These are phyloP conservation scores for Salvia miltiorrhiza DNA, from an alignment of 257 asterid species.

Conservation along the genomic window DNA sequence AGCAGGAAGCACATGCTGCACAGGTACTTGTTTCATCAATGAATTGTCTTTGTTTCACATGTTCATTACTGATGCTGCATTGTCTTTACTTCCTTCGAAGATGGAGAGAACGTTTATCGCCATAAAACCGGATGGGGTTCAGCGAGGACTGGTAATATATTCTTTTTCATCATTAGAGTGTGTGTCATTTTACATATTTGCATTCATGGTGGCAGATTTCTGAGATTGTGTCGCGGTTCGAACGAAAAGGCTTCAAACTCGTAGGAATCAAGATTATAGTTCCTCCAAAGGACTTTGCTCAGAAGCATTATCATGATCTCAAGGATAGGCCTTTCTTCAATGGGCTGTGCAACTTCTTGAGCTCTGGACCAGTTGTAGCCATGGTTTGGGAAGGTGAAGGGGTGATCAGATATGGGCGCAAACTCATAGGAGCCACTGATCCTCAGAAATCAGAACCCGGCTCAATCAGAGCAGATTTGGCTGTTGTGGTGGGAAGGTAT, in stretches of 20 bases:
- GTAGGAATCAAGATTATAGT: conserved; percentile 79
- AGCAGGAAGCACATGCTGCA: conserved; percentile 87
- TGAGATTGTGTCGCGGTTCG: conserved; percentile 86
- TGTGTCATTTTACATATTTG: background rate
- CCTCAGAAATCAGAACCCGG: conserved; percentile 99
- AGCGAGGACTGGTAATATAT: conserved; percentile 83
- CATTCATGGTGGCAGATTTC: conserved; percentile 53
- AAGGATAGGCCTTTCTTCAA: conserved; percentile 88
- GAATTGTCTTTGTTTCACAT: conserved; percentile 1
- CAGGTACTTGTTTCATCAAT: conserved; percentile 46
- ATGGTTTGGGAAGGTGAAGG: conserved; percentile 99
- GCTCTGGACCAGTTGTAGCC: conserved; percentile 99
- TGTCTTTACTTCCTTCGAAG: conserved; percentile 31
- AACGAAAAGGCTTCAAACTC: conserved; percentile 91
- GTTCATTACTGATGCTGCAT: conserved; percentile 21
- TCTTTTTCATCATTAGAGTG: background rate
- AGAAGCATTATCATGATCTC: conserved; percentile 93
- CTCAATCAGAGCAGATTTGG: conserved; percentile 95
- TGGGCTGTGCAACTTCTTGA: conserved; percentile 91
- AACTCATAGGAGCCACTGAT: conserved; percentile 97
- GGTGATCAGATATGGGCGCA: conserved; percentile 85
- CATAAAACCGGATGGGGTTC: conserved; percentile 99
- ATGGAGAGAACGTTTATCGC: conserved; percentile 93
- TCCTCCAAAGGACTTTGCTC: conserved; percentile 89
- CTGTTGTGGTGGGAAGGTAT: conserved; percentile 96